Base-by-base conservation (phyloP, 768 basidiomycete genomes). In the Russula vinacea region DNA sequence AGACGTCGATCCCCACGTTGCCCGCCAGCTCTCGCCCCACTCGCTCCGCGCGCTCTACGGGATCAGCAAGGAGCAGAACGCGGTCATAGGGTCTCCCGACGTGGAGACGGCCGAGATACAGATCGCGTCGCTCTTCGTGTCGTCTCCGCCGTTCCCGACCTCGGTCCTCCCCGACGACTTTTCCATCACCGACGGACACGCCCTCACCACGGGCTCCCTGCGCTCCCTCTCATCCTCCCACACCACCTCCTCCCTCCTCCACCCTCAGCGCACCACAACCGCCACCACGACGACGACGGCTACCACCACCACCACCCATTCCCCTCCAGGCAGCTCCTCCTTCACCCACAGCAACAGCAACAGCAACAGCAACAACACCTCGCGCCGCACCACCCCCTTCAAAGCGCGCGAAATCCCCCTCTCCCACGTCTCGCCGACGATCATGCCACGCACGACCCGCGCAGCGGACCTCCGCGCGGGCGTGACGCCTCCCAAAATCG, bases 61-160 rank as follows among this genome's bases (percentile, higher is more conserved):
- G 39, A 73, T 79, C 45, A 80, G 81, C 19, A 59, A 67, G 0
- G 65, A 73, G 33, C 84, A 87, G 64, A 89, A 90, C 74, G 88
- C 79, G 0, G 70, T 94, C 58, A 88, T 92, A 80, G 90, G 88
- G 49, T 86, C 90, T 14, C 77, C 84, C 4, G 86, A 87, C 73
- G 73, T 71, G 1, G 78, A 84, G 35, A 82, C 79, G n/a, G 92
- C 92, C 13, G 91, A 93, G 74, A 78, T 87, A 5, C 87, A 92
- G 70, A 92, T 94, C 59, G 78, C 82, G 5, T 80, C 88, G 47
- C 81, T 94, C 62, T 94, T 94, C 70, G 88, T 80, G 4, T 92
- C 89, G 10, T 92, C 90, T 0, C 92, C 92, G 5, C 89, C 89
- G 0, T 92, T 92, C 76, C 86, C 85, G 3, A 78, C 83, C 5